A percentile compares a stretch with the other conserved stretches of the same genome.
Evolutionary conservation across 2,329 filamentous ascomycete genomes (phyloP).

Genomic region (Fusarium succisae): DNA sequence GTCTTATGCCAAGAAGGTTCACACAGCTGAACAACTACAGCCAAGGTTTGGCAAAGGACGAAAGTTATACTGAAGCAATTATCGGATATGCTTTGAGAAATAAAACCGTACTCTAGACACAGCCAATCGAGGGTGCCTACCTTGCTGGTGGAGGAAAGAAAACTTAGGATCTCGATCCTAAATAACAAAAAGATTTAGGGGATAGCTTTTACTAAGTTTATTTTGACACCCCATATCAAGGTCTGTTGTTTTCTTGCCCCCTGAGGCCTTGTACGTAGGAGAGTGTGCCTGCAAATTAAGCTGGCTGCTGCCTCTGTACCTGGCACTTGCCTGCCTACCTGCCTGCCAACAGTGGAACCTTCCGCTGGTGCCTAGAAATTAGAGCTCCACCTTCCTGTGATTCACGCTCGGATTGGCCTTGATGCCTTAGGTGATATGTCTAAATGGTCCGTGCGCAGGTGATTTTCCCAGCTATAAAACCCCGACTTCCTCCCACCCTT

Average conservation of each 20-base stretch:
- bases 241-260: too few relatives aligned
- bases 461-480: conserved; percentile 48
- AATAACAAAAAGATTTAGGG: too few relatives aligned
- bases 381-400: conserved; percentile 6
- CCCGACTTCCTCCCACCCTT: conserved; percentile 35
- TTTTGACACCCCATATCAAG: too few relatives aligned
- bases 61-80: not conserved
- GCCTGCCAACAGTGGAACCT: not conserved
- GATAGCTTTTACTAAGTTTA: too few relatives aligned
- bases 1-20: not conserved
- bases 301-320: not conserved
- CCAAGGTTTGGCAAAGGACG: not conserved
- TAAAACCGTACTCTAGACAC: not conserved
- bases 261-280: too few relatives aligned
- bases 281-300: not conserved
- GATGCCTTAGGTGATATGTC: conserved; percentile 33
- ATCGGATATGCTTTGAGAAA: not conserved
- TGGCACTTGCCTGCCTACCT: not conserved
- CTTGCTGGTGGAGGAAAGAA: not conserved
- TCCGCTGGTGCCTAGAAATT: conserved; percentile 32
- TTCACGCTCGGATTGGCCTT: conserved; percentile 22
- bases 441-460: conserved; percentile 28
- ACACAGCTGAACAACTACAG: not conserved
- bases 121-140: not conserved
- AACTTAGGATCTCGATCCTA: too few relatives aligned